A percentile compares a stretch with the other conserved stretches of the same genome.
Conservation (phyloP, 306 rosid genomes). For the Quercus dentata region DNA sequence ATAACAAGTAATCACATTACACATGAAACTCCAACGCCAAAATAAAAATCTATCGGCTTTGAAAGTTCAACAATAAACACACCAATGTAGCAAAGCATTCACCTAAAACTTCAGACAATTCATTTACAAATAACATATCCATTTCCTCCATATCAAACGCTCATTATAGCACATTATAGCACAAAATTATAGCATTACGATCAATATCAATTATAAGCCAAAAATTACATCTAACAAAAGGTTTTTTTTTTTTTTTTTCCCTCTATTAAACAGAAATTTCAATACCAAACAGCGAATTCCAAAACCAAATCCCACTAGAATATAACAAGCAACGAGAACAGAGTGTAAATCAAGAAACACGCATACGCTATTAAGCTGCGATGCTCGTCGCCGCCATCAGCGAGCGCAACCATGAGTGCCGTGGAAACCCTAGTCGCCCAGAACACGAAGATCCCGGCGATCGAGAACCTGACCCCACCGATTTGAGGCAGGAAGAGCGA, state of each 20-base stretch:
- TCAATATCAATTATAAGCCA: neutral
- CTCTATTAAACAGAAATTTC: constrained; percentile 17
- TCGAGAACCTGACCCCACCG: constrained; percentile 46
- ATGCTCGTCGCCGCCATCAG: constrained; percentile 93
- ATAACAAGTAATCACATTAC: neutral
- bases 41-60: no score
- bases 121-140: constrained; percentile 23
- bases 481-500: constrained; percentile 74
- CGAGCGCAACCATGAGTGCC: constrained; percentile 68
- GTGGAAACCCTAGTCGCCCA: constrained; percentile 93
- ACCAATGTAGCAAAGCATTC: neutral
- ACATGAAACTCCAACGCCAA: neutral
- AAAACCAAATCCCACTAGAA: constrained; percentile 45
- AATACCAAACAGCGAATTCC: constrained; percentile 23
- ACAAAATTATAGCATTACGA: neutral
- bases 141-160: constrained; percentile 33
- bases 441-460: constrained; percentile 64
- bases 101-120: neutral
- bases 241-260: neutral
- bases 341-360: constrained; percentile 87
- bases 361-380: constrained; percentile 90
- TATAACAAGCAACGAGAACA: constrained; percentile 86
- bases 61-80: neutral
- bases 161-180: no score
- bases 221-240: neutral